Evolutionary conservation across 148 eudicot genomes (phyloP), one percentile per base, ranked within the genome.

Genomic region (Diospyros kaki): DNA sequence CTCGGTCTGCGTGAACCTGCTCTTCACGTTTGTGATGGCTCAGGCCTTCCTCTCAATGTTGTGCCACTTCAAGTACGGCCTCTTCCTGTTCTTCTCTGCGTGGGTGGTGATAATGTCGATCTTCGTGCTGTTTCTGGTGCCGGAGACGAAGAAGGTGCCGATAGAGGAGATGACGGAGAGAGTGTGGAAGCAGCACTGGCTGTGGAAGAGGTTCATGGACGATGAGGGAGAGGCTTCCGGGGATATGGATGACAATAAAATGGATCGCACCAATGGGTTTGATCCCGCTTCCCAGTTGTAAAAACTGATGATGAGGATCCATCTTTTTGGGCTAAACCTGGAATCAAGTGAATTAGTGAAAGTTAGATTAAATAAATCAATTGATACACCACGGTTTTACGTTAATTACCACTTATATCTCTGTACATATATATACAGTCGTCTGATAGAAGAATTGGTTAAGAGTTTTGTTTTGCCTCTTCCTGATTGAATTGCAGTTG

Each of bases 141-240:
- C 79, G 11, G 74, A 76, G 74, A 76, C 74, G 12, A 76, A 69
- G 42, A 62, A 52, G 0, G 51, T 76, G 12, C 79, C 78, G 0
- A 76, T 76, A 12, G 79, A 76, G 48, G 74, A 77, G 14, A 70
- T 77, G 74, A 3, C 62, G 3, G 97, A 95, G 80, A 17, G 3
- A 11, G 69, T 77, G 1, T 77, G 79, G 79, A 53, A 53, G n/a
- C 8, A 50, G 1, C 74, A 77, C 42, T 53, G 64, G 62, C 63
- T 6, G 44, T 77, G 75, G 74, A 77, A 53, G 45, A 70, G 43
- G n/a, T 62, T 45, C 15, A 55, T 77, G 2, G 66, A 63, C 44
- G 66, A 39, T 40, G 66, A 28, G 39, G 11, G 77, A 53, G 58
- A 73, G 77, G 66, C 52, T 4, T 0, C 0, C 52, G 52, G 8